These are phyloP conservation scores for Cyphellophora europaea DNA, from an alignment of 2,329 filamentous ascomycete genomes.

Conservation along the genomic window DNA sequence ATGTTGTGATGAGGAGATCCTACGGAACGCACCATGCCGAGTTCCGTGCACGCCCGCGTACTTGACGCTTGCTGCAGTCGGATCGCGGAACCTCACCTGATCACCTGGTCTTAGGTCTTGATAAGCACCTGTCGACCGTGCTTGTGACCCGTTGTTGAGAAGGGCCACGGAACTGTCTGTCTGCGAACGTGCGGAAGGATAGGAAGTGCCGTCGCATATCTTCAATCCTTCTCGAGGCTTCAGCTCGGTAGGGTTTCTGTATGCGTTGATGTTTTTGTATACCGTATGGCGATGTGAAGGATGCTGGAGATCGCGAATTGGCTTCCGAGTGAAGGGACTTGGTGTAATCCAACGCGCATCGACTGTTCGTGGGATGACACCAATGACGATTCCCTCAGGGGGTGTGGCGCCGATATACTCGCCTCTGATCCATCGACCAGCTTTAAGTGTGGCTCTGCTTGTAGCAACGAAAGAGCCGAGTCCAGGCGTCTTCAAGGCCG, in stretches of 20 bases:
- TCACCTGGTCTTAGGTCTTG: slow-evolving; percentile 34
- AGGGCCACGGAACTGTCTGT: too few species aligned
- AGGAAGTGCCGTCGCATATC: not conserved
- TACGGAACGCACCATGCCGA: slow-evolving; percentile 32
- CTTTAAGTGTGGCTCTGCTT: slow-evolving; percentile 41
- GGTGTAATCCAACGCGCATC: slow-evolving; percentile 45
- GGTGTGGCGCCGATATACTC: slow-evolving; percentile 38
- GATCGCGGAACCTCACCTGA: slow-evolving; percentile 47
- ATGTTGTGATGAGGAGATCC: slow-evolving; percentile 37
- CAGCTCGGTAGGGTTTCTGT: slow-evolving; percentile 4
- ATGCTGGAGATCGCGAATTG: slow-evolving; percentile 12
- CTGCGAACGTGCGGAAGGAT: too few species aligned
- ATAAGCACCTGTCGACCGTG: not conserved
- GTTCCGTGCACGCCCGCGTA: slow-evolving; percentile 33
- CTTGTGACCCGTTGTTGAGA: not conserved
- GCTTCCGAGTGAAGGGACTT: slow-evolving; percentile 21
- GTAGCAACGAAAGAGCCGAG: slow-evolving; percentile 39
- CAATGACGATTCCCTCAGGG: slow-evolving; percentile 43
- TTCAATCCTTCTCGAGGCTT: not conserved
- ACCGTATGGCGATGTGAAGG: slow-evolving; percentile 9
- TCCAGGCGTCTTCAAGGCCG: slow-evolving; percentile 11
- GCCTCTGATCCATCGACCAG: slow-evolving; percentile 44
- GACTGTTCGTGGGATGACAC: slow-evolving; percentile 35
- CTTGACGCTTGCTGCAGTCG: slow-evolving; percentile 40
- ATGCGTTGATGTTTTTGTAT: slow-evolving; percentile 16